phyloP scores from a whole-genome alignment of 352 stramenopile genomes.

The Phytophthora parvispora region DNA sequence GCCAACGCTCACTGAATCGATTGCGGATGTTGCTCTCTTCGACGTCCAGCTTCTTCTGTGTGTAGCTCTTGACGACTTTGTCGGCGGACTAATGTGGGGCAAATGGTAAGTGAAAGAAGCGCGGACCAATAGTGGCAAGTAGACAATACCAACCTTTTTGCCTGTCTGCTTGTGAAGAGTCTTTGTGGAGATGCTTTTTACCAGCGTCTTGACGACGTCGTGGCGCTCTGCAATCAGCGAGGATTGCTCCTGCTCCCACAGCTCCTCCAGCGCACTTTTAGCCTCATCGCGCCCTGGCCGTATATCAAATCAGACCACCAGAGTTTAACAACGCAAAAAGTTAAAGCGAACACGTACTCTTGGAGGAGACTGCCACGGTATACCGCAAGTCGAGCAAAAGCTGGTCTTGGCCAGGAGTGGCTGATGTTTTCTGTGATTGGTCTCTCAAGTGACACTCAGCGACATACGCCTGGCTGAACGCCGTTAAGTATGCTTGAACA shows the following conservation, averaged over 20 bases:
- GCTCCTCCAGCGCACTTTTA: slow-evolving; percentile 31
- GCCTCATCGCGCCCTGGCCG: slow-evolving; percentile 43
- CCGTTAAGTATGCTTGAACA: slow-evolving; percentile 17
- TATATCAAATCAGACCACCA: background rate
- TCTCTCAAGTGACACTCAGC: slow-evolving; percentile 12
- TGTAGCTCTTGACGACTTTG: slow-evolving; percentile 32
- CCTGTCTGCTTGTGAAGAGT: slow-evolving; percentile 46
- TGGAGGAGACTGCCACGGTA: slow-evolving; percentile 40
- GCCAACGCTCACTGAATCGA: slow-evolving; percentile 50
- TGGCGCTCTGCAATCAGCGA: slow-evolving; percentile 34
- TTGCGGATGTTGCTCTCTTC: slow-evolving; percentile 41
- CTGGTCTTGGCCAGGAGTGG: slow-evolving; percentile 27
- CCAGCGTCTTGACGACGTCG: slow-evolving; percentile 34
- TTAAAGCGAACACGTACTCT: slow-evolving; percentile 28
- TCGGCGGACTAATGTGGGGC: slow-evolving; percentile 25
- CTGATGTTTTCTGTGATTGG: background rate
- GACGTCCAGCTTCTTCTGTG: slow-evolving; percentile 60
- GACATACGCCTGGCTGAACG: slow-evolving; percentile 21
- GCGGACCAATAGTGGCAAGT: background rate
- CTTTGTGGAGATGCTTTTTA: slow-evolving; percentile 47
- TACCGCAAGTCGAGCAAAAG: slow-evolving; percentile 46
- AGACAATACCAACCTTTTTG: slow-evolving; percentile 34
- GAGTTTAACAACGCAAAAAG: background rate
- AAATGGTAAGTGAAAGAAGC: background rate
- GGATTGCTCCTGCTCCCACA: slow-evolving; percentile 47